A percentile compares a stretch with the other conserved stretches of the same genome.
Conservation (phyloP, 2,329 filamentous ascomycete genomes). For the Aspergillus fructus region DNA sequence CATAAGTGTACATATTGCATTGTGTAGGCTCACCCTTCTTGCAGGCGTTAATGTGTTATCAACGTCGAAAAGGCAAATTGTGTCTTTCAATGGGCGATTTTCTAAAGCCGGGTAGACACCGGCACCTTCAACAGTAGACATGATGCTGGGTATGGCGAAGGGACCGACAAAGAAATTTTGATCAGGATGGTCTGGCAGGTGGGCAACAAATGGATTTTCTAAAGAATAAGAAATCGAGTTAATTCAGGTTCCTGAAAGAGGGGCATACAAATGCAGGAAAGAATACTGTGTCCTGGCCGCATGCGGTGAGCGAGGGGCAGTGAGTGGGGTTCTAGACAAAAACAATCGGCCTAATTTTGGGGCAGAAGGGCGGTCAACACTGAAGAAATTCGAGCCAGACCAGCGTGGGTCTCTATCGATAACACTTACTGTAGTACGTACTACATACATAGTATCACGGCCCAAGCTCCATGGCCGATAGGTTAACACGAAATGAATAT, state of each 20-base stretch:
- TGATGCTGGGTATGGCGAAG: conserved; percentile 19
- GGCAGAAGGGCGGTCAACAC: conserved; percentile 10
- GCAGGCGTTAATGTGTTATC: conserved; percentile 87
- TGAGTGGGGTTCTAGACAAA: conserved; percentile 6
- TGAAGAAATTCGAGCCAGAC: background rate
- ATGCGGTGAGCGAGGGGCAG: conserved; percentile 26
- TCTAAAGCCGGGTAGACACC: conserved; percentile 68
- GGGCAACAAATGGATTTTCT: background rate
- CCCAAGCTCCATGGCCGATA: no score
- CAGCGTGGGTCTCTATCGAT: conserved; percentile 28
- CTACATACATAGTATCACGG: background rate
- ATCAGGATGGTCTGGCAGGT: background rate
- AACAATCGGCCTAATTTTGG: conserved; percentile 6
- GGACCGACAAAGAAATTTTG: background rate
- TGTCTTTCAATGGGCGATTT: conserved; percentile 85
- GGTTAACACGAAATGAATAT: no score
- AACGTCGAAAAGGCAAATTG: conserved; percentile 93
- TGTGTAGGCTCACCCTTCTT: conserved; percentile 58
- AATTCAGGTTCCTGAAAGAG: conserved; percentile 9
- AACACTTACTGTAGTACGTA: conserved; percentile 9
- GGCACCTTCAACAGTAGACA: conserved; percentile 29
- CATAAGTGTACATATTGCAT: conserved; percentile 1
- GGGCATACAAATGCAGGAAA: conserved; percentile 6
- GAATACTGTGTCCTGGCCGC: conserved; percentile 24
- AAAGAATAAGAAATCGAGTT: background rate